A percentile compares a stretch with the other conserved stretches of the same genome.
Conservation (phyloP, 148 eudicot species). For the Tetragonia tetragonoides region DNA sequence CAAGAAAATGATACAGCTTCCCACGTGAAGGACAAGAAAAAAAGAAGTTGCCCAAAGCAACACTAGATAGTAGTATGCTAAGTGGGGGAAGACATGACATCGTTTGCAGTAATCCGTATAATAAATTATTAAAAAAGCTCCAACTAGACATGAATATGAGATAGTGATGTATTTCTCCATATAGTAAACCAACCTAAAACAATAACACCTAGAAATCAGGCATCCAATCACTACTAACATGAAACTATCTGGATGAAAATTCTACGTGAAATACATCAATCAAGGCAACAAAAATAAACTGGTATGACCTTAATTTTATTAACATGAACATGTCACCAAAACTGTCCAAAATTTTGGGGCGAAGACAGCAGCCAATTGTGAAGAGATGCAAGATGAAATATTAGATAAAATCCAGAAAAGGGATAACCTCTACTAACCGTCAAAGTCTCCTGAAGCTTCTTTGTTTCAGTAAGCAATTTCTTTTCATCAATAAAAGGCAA, state of each 20-base stretch:
- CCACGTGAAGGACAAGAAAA: no score
- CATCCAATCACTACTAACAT: no score
- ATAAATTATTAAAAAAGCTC: no score
- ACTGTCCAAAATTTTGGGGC: not conserved
- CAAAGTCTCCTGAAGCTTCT: slow-evolving; percentile 79
- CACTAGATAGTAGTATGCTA: no score
- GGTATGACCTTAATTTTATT: not conserved
- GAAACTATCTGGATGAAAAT: not conserved
- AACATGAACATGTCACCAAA: not conserved
- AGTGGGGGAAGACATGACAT: no score
- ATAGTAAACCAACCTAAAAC: no score
- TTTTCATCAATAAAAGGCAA: slow-evolving; percentile 92
- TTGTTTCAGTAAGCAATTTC: slow-evolving; percentile 79
- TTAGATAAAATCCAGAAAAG: not conserved
- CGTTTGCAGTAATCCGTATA: no score
- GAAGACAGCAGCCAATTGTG: not conserved
- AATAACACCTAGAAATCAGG: no score
- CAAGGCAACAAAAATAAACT: not conserved
- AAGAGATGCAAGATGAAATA: not conserved
- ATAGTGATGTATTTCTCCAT: no score
- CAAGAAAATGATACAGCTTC: no score
- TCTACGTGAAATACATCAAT: not conserved
- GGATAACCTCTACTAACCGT: slow-evolving; percentile 49
- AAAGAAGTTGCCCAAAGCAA: no score
- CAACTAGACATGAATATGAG: no score